Evolutionary conservation across 2,329 filamentous ascomycete species (phyloP), one percentile per base, ranked within the genome.

Genomic region (Fusarium mangiferae): DNA sequence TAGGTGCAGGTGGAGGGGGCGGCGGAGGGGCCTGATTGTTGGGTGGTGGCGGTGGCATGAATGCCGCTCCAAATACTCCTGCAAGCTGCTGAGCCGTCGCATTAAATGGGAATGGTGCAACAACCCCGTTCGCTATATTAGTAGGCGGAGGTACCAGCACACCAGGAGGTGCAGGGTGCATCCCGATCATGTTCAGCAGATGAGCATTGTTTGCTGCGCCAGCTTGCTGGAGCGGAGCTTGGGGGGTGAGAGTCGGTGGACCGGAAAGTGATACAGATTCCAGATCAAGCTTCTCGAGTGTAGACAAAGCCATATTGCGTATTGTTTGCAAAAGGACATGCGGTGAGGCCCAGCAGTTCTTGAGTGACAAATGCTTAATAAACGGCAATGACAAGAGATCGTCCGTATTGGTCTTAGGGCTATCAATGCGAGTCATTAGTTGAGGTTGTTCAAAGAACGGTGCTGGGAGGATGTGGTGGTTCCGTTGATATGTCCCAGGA

Each of bases 321-420:
- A 91, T 81, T 58, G 91, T 84, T 17, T 85, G 82, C 38, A 86
- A 77, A 38, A 93, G 83, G 4, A 90, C 84, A 45, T 87, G 83
- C 1, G 92, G 91, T 6, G 87, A 87, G 18, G 90, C 83, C 91
- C 91, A 94, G 81, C 91, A 93, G 75, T 94, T 94, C 74, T 89
- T 89, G 14, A 94, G 82, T 0, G 87, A 90, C 6, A 94, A 80
- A 56, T 89, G 83, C 68, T 89, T 84, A 30, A 93, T 80, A 74
- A 88, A 80, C 7, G 88, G 88, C 49, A 94, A 85, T 3, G 80
- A 79, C n/a, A 91, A 78, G 11, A 90, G 66, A 35, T 82, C 78
- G 2, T 82, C 76, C 42, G 79, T 76, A 22, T 80, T 76, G 17
- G 77, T 78, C 41, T 79, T 78, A 10, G 83, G 80, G n/a, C 77